These are phyloP conservation scores for Neofusicoccum sp. DNA, from an alignment of 2,329 filamentous ascomycete species.

Conservation along the genomic window DNA sequence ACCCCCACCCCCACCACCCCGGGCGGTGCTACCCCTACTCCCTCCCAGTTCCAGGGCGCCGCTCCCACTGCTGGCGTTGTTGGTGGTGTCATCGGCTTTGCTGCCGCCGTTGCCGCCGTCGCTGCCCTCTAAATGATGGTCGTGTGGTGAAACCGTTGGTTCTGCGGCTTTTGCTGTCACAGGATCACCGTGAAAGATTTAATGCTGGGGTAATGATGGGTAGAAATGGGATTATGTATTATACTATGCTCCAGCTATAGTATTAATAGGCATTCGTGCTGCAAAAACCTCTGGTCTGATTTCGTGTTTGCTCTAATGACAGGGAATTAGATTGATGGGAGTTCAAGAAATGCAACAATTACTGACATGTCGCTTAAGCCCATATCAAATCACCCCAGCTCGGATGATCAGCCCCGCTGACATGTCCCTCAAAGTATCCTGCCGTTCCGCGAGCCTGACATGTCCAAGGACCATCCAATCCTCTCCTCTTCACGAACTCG, in stretches of 20 bases:
- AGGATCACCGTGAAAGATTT: background rate
- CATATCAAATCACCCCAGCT: constrained; percentile 35
- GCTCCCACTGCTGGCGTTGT: constrained; percentile 23
- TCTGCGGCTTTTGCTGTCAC: background rate
- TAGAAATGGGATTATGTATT: background rate
- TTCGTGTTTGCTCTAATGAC: too few relatives aligned
- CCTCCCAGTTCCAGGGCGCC: constrained; percentile 34
- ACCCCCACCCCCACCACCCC: constrained; percentile 10
- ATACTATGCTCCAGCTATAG: background rate
- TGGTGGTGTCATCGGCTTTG: constrained; percentile 2
- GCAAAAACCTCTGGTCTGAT: background rate
- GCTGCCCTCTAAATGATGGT: constrained; percentile 1
- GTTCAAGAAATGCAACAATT: too few relatives aligned
- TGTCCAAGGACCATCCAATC: constrained; percentile 24
- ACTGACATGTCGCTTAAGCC: background rate
- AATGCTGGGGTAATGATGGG: background rate
- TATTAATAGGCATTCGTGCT: constrained; percentile 11
- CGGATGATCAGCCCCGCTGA: constrained; percentile 24
- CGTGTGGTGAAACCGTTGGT: too few relatives aligned
- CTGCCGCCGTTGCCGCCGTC: constrained; percentile 3
- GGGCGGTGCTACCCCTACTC: constrained; percentile 19
- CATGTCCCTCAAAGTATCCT: constrained; percentile 21
- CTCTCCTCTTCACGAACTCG: constrained; percentile 32
- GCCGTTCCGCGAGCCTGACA: constrained; percentile 20
- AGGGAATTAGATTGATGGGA: too few relatives aligned